phyloP scores from a whole-genome alignment of 2,329 filamentous ascomycete genomes.

The Penicillium brasilianum region DNA sequence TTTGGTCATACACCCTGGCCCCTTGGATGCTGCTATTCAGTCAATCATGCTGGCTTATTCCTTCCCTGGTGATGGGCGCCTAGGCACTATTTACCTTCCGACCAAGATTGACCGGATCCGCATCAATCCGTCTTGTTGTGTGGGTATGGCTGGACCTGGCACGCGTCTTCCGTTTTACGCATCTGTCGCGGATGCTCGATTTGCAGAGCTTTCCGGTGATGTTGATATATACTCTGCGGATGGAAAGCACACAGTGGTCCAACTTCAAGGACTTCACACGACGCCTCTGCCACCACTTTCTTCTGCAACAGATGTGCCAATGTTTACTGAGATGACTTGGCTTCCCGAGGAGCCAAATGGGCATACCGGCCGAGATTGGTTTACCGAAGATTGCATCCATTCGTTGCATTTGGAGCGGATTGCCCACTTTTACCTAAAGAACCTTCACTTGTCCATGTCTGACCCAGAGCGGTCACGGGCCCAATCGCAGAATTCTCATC shows the following conservation, averaged over 20 bases:
- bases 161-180: conserved; percentile 26
- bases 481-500: conserved; percentile 16
- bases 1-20: conserved; percentile 23
- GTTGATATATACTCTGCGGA: conserved; percentile 29
- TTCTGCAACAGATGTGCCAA: conserved; percentile 21
- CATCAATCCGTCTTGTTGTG: conserved; percentile 22
- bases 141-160: conserved; percentile 12
- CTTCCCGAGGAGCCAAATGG: conserved; percentile 21
- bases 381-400: neutral
- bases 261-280: conserved; percentile 30
- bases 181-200: conserved; percentile 19
- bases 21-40: conserved; percentile 29
- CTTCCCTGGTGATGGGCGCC: conserved; percentile 28
- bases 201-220: conserved; percentile 31
- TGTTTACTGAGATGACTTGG: conserved; percentile 30
- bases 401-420: conserved; percentile 25
- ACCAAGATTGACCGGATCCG: conserved; percentile 27
- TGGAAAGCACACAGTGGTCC: conserved; percentile 22
- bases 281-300: conserved; percentile 27
- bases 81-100: conserved; percentile 30
- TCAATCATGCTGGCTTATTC: conserved; percentile 31
- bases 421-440: conserved; percentile 28
- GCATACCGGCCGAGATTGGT: neutral
- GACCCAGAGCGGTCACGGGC: neutral
- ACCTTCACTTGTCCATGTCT: conserved; percentile 1